Conservation (phyloP, 495 filamentous ascomycete genomes). For the Mytilinidion resinicola region DNA sequence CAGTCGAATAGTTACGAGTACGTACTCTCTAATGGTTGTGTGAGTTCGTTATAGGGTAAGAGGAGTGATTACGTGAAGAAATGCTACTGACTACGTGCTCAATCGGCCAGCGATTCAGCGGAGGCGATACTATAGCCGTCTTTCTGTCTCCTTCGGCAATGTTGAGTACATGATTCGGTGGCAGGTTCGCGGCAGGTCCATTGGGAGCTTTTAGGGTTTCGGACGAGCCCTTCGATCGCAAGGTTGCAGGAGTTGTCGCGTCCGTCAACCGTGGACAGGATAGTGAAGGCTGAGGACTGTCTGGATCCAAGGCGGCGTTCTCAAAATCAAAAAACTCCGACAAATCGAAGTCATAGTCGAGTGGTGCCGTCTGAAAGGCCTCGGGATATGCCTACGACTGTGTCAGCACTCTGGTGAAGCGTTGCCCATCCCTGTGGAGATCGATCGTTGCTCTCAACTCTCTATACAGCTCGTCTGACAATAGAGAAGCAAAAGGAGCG, state of each 20-base stretch:
- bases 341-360: neutral
- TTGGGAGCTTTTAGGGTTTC: neutral
- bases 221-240: neutral
- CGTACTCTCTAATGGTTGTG: too few relatives aligned
- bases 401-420: neutral
- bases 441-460: neutral
- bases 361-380: neutral
- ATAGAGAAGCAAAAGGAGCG: too few relatives aligned
- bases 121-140: too few relatives aligned
- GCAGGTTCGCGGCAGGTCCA: too few relatives aligned
- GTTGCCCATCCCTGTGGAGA: neutral
- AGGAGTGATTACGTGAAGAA: too few relatives aligned
- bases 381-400: neutral
- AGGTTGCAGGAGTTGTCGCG: neutral
- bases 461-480: too few relatives aligned
- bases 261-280: neutral
- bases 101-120: too few relatives aligned
- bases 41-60: too few relatives aligned
- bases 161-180: too few relatives aligned
- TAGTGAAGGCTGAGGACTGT: neutral
- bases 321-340: neutral
- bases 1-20: neutral
- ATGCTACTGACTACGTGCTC: too few relatives aligned
- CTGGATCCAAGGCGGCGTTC: neutral
- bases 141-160: neutral